These are phyloP conservation scores for Penicillium hesseltinei DNA, from an alignment of 2,329 filamentous ascomycete species.

Conservation along the genomic window DNA sequence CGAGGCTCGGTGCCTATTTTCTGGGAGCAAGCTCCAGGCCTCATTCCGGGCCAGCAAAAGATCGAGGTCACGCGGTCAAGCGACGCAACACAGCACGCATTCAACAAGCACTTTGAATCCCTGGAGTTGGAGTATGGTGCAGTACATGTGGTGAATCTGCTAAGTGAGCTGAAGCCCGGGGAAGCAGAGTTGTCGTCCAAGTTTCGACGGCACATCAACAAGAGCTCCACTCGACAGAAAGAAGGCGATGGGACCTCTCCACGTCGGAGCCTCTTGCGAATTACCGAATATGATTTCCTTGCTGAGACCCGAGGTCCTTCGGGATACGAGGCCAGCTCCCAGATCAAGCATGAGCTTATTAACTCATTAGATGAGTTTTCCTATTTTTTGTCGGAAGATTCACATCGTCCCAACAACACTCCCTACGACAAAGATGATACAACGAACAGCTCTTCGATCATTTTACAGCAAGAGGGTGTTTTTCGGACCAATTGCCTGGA, in stretches of 20 bases:
- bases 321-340: conserved; percentile 86
- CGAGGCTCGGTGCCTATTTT: conserved; percentile 93
- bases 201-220: conserved; percentile 73
- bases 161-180: conserved; percentile 84
- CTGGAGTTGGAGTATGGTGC: conserved; percentile 84
- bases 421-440: conserved; percentile 43
- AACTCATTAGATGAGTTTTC: conserved; percentile 81
- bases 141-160: conserved; percentile 86
- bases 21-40: conserved; percentile 89
- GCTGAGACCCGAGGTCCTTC: conserved; percentile 83
- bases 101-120: conserved; percentile 91
- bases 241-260: conserved; percentile 51
- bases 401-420: conserved; percentile 48
- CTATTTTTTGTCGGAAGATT: conserved; percentile 82
- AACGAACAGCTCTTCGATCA: conserved; percentile 55
- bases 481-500: conserved; percentile 96
- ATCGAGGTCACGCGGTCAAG: conserved; percentile 84
- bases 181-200: conserved; percentile 79
- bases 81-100: conserved; percentile 89
- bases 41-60: conserved; percentile 90
- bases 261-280: conserved; percentile 72
- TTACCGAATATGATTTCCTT: conserved; percentile 94
- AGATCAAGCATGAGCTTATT: conserved; percentile 76
- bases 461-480: conserved; percentile 90
- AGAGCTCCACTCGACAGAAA: conserved; percentile 66